Evolutionary conservation across 1,284 basidiomycete species (phyloP).

Genomic region (Agaricales sp.): DNA sequence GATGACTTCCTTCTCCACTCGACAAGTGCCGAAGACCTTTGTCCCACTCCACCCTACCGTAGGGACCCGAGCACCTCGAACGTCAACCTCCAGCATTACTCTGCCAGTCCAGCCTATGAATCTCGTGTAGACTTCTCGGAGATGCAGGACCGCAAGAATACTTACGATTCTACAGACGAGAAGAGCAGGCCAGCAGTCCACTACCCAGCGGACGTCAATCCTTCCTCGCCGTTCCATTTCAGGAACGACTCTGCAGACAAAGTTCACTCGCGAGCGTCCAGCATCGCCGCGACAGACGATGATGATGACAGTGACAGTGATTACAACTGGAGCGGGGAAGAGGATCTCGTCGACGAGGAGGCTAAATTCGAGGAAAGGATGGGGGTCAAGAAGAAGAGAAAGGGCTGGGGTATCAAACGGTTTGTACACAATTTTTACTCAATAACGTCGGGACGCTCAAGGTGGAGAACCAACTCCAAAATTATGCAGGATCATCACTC

Average conservation of each 20-base stretch:
- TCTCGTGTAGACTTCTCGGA: not conserved
- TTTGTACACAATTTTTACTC: slow-evolving; percentile 19
- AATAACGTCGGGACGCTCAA: slow-evolving; percentile 4
- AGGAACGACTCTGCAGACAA: not conserved
- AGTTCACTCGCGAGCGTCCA: slow-evolving; percentile 31
- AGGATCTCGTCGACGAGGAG: slow-evolving; percentile 60
- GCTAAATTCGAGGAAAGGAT: slow-evolving; percentile 51
- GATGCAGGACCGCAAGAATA: not conserved
- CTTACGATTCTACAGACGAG: not conserved
- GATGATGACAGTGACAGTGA: slow-evolving; percentile 38
- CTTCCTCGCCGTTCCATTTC: not conserved
- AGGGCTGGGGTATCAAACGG: slow-evolving; percentile 46
- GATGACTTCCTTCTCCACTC: not conserved
- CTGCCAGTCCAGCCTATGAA: slow-evolving; percentile 10
- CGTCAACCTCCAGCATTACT: slow-evolving; percentile 10
- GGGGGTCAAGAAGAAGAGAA: slow-evolving; percentile 34
- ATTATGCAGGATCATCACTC: slow-evolving; percentile 6
- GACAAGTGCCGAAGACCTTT: not conserved
- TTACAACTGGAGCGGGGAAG: slow-evolving; percentile 70
- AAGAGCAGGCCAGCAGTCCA: not conserved
- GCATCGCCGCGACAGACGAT: slow-evolving; percentile 46
- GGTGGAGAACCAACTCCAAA: slow-evolving; percentile 4
- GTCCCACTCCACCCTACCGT: not conserved
- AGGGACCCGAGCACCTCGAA: not conserved
- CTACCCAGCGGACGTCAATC: not conserved